Evolutionary conservation across 2,329 filamentous ascomycete genomes (phyloP), one percentile per base, ranked within the genome.

Genomic region (Apiospora rasikravindrae): DNA sequence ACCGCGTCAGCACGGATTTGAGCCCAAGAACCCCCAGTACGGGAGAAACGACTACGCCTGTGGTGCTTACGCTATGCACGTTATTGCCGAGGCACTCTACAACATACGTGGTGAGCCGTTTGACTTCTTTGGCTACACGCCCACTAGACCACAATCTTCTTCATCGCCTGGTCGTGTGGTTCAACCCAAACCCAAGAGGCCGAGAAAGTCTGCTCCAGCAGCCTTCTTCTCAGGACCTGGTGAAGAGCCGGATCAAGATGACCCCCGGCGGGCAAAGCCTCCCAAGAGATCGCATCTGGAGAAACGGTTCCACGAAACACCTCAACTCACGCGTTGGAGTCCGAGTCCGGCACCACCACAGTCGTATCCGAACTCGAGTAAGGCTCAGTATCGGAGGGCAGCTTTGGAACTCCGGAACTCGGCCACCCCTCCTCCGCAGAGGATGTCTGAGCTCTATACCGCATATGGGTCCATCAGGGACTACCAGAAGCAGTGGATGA

Each of bases 131-230:
- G 79, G 78, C 24, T 78, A 80, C 70, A 72, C 69, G 83, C 70
- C 81, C 85, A 66, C 82, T 79, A 47, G 37, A 49, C 67, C 68
- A 16, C 33, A 64, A n/a, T 6, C 57, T 14, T 40, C 57, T 40
- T 64, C 57, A 24, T 29, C 49, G 4, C 57, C 57, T 37, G 57
- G 57, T 6, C 33, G 33, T n/a, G 40, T 70, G 29, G 47, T 61
- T 26, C 66, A 69, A 26, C 53, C 69, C 24, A 83, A 79, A 69
- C 64, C 76, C 19, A 83, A 77, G 73, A 81, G 77, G 51, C 72
- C 81, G 44, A 82, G 84, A 44, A 85, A 84, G 72, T 84, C 84
- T 2, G 83, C 84, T 1, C 82, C 83, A 0, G 82, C 81, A 24
- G 78, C 76, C 29, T 74, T 82, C 3, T 79, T 73, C 33, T 66